Evolutionary conservation across 768 basidiomycete species (phyloP), one percentile per base, ranked within the genome.

Genomic region (Podaxis sp.): DNA sequence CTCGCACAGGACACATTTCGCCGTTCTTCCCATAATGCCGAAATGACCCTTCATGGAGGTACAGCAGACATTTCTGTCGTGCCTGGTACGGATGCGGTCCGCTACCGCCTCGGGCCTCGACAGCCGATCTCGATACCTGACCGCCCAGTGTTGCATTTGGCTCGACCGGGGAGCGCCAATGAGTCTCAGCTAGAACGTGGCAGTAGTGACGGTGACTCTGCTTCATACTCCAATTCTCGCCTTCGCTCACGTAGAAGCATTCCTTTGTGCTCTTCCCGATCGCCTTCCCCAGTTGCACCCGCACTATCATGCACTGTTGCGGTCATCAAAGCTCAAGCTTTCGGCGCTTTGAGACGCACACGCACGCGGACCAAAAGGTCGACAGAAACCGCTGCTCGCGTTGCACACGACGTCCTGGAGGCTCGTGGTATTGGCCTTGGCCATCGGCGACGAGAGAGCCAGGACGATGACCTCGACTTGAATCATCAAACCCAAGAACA

Each of bases 281-380:
- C 83, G 3, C 77, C 79, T 46, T 83, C 82, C 11, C 80, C 81
- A 47, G 69, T 71, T 63, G 71, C 76, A 58, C 73, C 82, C 38
- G 74, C 77, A 19, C 75, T 92, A 70, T 91, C 89, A 55, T 89
- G 90, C 25, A 94, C 93, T 33, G 83, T 94, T 52, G 92, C 93
- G 57, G 91, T 94, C 61, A 93, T 94, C 76, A 94, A 94, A 76
- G 92, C 92, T 47, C 91, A 94, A 71, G 88, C 93, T 41, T 94
- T 94, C 71, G 93, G 92, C 36, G 90, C 90, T 19, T 78, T 93
- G 66, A 88, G 92, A 56, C 82, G 92, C 73, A 89, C 91, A 59
- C 85, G 92, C 63, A 81, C 88, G 47, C 82, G 89, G 64, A 82
- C 84, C 55, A 93, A 89, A 79, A 88, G 85, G 73, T 76, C 85